Evolutionary conservation across 2,329 filamentous ascomycete genomes (phyloP).

Genomic region (Colletotrichum salicis): DNA sequence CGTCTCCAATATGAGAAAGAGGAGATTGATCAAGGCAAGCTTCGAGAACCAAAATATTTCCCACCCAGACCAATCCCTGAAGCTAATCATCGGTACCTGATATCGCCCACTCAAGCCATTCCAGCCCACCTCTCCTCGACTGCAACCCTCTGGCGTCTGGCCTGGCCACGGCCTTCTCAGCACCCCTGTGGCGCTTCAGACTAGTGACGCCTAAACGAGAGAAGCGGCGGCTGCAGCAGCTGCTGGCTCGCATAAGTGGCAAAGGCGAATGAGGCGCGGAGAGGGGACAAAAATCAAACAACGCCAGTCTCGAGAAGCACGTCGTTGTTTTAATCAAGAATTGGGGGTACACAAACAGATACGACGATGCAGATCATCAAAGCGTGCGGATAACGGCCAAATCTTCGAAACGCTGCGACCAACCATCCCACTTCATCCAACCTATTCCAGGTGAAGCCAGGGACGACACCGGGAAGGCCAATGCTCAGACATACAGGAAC

Average conservation of each 20-base stretch:
- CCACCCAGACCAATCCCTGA: background rate
- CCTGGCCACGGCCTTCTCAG: constrained; percentile 30
- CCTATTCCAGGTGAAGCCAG: background rate
- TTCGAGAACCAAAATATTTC: constrained; percentile 6
- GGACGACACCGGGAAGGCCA: background rate
- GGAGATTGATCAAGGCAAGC: background rate
- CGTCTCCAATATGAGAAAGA: background rate
- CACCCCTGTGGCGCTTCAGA: constrained; percentile 32
- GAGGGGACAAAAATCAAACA: constrained; percentile 29
- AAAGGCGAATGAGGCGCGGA: constrained; percentile 1
- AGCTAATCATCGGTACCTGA: background rate
- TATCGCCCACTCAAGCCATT: constrained; percentile 15
- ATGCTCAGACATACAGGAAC: background rate
- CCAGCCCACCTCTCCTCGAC: constrained; percentile 5
- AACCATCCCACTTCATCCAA: constrained; percentile 9
- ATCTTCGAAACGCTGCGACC: constrained; percentile 5
- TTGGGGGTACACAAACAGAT: background rate
- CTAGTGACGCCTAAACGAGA: constrained; percentile 30
- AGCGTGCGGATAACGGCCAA: constrained; percentile 4
- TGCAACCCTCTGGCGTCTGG: constrained; percentile 21
- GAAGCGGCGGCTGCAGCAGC: constrained; percentile 14
- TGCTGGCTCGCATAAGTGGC: constrained; percentile 10
- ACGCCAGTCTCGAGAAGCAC: constrained; percentile 10
- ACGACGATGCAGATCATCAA: constrained; percentile 1
- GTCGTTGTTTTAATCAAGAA: constrained; percentile 5